Conservation (phyloP, 192 early-diverging fungal genomes). For the Podila epicladia region DNA sequence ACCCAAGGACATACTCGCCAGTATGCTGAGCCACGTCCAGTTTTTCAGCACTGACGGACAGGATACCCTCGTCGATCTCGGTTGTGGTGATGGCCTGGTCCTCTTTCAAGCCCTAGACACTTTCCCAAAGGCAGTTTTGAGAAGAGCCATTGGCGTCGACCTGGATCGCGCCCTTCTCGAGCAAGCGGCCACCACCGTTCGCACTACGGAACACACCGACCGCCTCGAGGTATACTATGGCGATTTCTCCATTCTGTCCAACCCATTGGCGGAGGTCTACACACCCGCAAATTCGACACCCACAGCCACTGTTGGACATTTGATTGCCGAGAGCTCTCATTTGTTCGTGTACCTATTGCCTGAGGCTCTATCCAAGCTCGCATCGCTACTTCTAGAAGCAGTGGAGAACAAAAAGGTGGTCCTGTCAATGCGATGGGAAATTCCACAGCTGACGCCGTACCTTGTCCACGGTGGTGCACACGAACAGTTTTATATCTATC, state of each 20-base stretch:
- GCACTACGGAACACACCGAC: not conserved
- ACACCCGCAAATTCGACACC: not conserved
- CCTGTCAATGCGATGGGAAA: slow-evolving; percentile 42
- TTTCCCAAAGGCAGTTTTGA: slow-evolving; percentile 19
- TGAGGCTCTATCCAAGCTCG: slow-evolving; percentile 29
- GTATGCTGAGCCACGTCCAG: slow-evolving; percentile 18
- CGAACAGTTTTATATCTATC: slow-evolving; percentile 28
- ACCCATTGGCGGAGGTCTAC: slow-evolving; percentile 8
- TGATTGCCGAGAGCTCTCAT: slow-evolving; percentile 20
- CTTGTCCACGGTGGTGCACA: slow-evolving; percentile 11
- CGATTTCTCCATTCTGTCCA: slow-evolving; percentile 10
- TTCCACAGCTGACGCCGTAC: slow-evolving; percentile 14
- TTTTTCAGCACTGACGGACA: slow-evolving; percentile 2
- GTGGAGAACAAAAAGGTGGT: slow-evolving; percentile 17
- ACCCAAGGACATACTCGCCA: slow-evolving; percentile 22
- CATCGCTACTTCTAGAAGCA: slow-evolving; percentile 7
- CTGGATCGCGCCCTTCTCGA: slow-evolving; percentile 26
- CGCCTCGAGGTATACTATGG: slow-evolving; percentile 39
- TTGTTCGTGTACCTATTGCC: slow-evolving; percentile 43
- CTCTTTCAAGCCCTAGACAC: slow-evolving; percentile 31
- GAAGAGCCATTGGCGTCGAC: slow-evolving; percentile 31
- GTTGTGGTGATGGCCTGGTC: slow-evolving; percentile 40
- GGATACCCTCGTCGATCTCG: slow-evolving; percentile 17
- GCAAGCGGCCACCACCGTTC: slow-evolving; percentile 5
- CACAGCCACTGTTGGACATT: slow-evolving; percentile 5